phyloP scores from a whole-genome alignment of 2,329 filamentous ascomycete genomes.

The Cladosporium sphaerospermum region DNA sequence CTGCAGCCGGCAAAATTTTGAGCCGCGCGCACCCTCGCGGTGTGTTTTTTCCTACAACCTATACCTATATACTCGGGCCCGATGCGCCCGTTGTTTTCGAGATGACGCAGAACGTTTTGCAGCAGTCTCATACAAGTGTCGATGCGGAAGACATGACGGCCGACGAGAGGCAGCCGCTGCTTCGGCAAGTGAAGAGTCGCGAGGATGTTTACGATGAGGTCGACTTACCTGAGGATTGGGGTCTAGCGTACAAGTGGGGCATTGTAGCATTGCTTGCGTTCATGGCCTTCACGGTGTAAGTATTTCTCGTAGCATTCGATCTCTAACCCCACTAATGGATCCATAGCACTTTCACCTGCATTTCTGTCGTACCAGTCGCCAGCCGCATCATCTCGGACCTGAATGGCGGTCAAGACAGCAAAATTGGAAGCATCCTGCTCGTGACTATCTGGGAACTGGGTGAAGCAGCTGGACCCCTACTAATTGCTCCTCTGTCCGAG shows the following conservation, averaged over 20 bases:
- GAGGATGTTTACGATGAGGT: constrained; percentile 7
- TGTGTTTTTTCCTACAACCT: too few relatives aligned
- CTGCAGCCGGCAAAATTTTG: too few relatives aligned
- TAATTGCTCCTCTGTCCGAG: constrained; percentile 42
- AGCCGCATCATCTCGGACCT: constrained; percentile 23
- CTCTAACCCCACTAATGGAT: not conserved
- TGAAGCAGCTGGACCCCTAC: constrained; percentile 41
- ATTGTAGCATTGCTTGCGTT: constrained; percentile 49
- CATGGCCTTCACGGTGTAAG: constrained; percentile 53
- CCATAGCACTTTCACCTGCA: constrained; percentile 27
- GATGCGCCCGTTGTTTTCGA: too few relatives aligned
- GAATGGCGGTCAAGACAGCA: constrained; percentile 16
- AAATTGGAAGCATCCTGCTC: constrained; percentile 32
- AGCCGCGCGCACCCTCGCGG: too few relatives aligned
- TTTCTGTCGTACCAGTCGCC: constrained; percentile 26
- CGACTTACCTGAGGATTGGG: constrained; percentile 46
- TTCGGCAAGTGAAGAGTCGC: constrained; percentile 10
- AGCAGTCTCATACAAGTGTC: too few relatives aligned
- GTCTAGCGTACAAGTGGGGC: constrained; percentile 42
- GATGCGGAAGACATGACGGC: constrained; percentile 2
- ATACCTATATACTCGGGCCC: too few relatives aligned
- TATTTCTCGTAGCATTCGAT: not conserved
- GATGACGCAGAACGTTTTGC: too few relatives aligned
- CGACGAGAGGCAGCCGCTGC: constrained; percentile 12
- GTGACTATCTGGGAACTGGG: constrained; percentile 46